phyloP scores from a whole-genome alignment of 371 early-diverging fungal genomes.

The Dichotomocladium elegans region DNA sequence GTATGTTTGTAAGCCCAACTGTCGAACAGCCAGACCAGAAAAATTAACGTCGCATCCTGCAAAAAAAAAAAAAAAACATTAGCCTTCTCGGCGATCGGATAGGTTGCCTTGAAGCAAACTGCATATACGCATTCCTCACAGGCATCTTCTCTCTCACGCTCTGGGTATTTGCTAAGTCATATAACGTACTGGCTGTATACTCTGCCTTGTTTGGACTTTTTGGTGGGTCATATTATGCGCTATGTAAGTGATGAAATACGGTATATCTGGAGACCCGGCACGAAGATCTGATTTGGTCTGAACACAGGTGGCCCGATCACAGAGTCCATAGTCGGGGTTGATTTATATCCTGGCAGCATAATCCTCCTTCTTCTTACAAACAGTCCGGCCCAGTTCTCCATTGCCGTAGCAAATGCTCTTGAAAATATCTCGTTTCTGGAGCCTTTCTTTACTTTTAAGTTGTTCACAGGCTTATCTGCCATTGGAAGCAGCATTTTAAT shows the following conservation, averaged over 20 bases:
- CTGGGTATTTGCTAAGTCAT: constrained; percentile 45
- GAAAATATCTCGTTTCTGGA: constrained; percentile 13
- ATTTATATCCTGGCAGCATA: constrained; percentile 21
- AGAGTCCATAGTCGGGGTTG: constrained; percentile 18
- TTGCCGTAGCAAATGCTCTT: constrained; percentile 31
- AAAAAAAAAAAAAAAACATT: too few species aligned
- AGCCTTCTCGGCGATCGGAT: neutral
- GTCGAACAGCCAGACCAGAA: too few species aligned
- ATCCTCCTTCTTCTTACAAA: constrained; percentile 1
- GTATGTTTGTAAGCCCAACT: too few species aligned
- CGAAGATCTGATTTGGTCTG: constrained; percentile 8
- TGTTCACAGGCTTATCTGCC: too few species aligned
- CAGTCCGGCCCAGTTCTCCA: constrained; percentile 10
- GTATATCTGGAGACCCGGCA: too few species aligned
- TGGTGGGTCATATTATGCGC: constrained; percentile 33
- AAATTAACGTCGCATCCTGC: too few species aligned
- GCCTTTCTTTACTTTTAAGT: constrained; percentile 27
- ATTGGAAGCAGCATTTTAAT: too few species aligned
- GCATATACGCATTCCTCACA: neutral
- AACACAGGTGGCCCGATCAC: constrained; percentile 18
- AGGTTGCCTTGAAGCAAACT: neutral
- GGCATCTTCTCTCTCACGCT: constrained; percentile 21
- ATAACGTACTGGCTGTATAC: constrained; percentile 31
- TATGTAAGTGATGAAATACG: constrained; percentile 2
- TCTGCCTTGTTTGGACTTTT: constrained; percentile 35